These are phyloP conservation scores for Termitomyces sp. DNA, from an alignment of 768 basidiomycete species.

Conservation along the genomic window DNA sequence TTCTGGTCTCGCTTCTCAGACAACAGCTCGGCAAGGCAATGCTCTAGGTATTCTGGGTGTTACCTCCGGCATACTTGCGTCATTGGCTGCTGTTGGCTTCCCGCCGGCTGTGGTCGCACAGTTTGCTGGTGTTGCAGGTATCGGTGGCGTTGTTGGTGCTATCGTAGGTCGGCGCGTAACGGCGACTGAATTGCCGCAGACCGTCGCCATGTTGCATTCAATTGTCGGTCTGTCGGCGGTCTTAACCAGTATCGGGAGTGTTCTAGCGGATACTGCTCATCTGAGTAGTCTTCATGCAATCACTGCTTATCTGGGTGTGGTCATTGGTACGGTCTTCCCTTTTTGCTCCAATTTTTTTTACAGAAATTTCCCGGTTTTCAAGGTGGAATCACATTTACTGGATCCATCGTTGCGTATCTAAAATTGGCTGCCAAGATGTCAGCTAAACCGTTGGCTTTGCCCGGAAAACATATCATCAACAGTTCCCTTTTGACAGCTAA, in stretches of 20 bases:
- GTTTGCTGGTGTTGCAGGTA: constrained; percentile 68
- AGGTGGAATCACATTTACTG: constrained; percentile 86
- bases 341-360: not conserved
- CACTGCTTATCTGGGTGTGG: constrained; percentile 81
- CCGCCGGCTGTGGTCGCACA: constrained; percentile 68
- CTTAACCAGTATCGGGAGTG: constrained; percentile 79
- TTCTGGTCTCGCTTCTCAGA: constrained; percentile 74
- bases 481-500: constrained; percentile 67
- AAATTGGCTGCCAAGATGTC: constrained; percentile 83
- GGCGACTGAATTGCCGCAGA: constrained; percentile 85
- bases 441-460: constrained; percentile 65
- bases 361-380: constrained; percentile 5
- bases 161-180: constrained; percentile 80
- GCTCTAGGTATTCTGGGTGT: constrained; percentile 85
- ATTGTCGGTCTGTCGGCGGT: constrained; percentile 91
- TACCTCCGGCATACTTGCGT: constrained; percentile 73
- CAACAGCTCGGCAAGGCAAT: constrained; percentile 85
- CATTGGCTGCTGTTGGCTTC: constrained; percentile 81
- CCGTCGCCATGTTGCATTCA: constrained; percentile 72
- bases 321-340: constrained; percentile 54
- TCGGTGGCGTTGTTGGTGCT: constrained; percentile 69
- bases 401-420: constrained; percentile 84
- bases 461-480: constrained; percentile 77
- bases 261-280: constrained; percentile 66
- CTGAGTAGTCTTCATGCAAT: constrained; percentile 70